Evolutionary conservation across 768 basidiomycete species (phyloP).

Genomic region (Piloderma croceum): DNA sequence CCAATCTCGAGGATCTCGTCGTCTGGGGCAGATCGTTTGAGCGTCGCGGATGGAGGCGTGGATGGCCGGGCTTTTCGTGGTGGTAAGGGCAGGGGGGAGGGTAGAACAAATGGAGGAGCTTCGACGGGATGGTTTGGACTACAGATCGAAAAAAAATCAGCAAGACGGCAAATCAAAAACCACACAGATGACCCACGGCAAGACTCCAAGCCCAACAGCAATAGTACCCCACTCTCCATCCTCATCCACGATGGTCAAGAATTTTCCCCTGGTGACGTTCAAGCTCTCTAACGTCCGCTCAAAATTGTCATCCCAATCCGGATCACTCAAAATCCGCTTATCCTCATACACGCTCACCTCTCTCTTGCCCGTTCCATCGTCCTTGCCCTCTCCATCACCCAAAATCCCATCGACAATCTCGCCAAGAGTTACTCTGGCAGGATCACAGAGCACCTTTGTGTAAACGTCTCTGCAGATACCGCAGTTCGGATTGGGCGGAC

Average conservation of each 20-base stretch:
- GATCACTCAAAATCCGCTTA: slow-evolving; percentile 80
- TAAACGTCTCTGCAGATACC: slow-evolving; percentile 88
- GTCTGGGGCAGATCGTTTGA: slow-evolving; percentile 37
- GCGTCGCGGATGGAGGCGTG: slow-evolving; percentile 38
- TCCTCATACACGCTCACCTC: slow-evolving; percentile 86
- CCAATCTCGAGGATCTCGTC: slow-evolving; percentile 52
- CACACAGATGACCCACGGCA: slow-evolving; percentile 54
- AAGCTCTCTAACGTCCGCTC: slow-evolving; percentile 77
- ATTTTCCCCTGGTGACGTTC: slow-evolving; percentile 76
- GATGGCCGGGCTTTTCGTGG: slow-evolving; percentile 36
- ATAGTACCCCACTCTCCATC: slow-evolving; percentile 73
- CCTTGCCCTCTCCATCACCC: slow-evolving; percentile 38
- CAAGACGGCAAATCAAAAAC: slow-evolving; percentile 1
- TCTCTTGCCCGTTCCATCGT: slow-evolving; percentile 32
- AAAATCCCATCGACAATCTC: slow-evolving; percentile 68
- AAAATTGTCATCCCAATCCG: slow-evolving; percentile 89
- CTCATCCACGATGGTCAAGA: slow-evolving; percentile 85
- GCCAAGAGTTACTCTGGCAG: slow-evolving; percentile 58
- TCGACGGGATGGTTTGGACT: slow-evolving; percentile 55
- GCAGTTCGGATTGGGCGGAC: slow-evolving; percentile 69
- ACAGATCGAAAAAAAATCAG: slow-evolving; percentile 4
- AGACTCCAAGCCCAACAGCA: slow-evolving; percentile 56
- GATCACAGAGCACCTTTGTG: slow-evolving; percentile 66
- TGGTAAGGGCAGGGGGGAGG: slow-evolving; percentile 57
- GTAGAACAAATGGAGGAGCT: slow-evolving; percentile 54